Base-by-base conservation (phyloP, 345 rosid species). In the Camelina neglecta region DNA sequence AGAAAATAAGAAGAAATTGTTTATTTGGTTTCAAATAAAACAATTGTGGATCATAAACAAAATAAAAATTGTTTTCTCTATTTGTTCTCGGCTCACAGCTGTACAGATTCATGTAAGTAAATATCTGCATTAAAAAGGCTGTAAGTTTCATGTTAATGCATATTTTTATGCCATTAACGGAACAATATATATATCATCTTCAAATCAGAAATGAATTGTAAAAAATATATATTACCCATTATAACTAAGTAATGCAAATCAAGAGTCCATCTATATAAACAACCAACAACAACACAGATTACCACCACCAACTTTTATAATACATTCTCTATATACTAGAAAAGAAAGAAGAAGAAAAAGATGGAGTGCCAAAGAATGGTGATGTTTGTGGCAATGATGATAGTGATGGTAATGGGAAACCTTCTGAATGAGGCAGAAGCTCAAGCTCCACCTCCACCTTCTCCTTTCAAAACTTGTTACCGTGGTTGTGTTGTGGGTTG, bases 341-440 rank as follows among this genome's bases (percentile, higher is more conserved):
- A 18, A 18, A 18, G 18, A 18, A 18, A 18, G 18, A 18, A 18
- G 18, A 18, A 18, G 18, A 18, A 8, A 18, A 18, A 50, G 24
- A 50, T 71, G 80, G 72, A 50, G 65, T 47, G 26, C 61, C 65
- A 63, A 29, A 76, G 75, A 63, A 42, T 47, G 24, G 35, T 47
- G 36, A 76, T 44, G 42, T 24, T 77, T 29, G 16, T 65, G 33
- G 29, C 47, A 21, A 47, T 71, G 65, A 45, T 76, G 80, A 55
- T 75, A 33, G 57, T 60, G 68, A 68, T 75, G 74, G 56, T 24
- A 4, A 23, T 57, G 12, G 81, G 72, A 4, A 72, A 59, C 57
- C 36, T 72, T 41, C 13, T 72, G 24, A 23, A 42, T 50, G n/a
- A 59, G 18, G 53, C 77, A 78, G 51, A 78, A 66, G 77, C 77